phyloP scores from a whole-genome alignment of 352 stramenopile genomes.

The Globisporangium cederbergense region DNA sequence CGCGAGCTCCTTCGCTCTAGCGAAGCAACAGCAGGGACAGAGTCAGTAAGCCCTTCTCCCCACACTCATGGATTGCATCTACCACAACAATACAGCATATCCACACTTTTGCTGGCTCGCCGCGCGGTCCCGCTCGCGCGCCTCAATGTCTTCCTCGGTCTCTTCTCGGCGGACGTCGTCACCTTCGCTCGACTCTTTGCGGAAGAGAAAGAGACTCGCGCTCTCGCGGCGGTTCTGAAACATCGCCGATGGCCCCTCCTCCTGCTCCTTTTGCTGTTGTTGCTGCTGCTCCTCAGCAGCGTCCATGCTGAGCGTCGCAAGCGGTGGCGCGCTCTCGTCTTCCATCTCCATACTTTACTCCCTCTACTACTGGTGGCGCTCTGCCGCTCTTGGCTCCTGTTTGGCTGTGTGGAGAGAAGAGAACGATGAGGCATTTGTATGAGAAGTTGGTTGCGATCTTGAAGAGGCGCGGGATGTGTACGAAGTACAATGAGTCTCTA shows the following conservation, averaged over 20 bases:
- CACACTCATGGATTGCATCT: background rate
- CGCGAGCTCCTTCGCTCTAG: conserved; percentile 44
- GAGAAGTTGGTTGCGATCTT: conserved; percentile 1
- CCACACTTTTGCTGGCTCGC: conserved; percentile 49
- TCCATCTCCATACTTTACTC: background rate
- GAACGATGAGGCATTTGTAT: background rate
- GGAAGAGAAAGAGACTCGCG: conserved; percentile 49
- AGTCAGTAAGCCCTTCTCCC: background rate
- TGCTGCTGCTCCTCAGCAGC: background rate
- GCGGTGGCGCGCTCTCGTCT: background rate
- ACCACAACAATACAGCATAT: too few relatives aligned
- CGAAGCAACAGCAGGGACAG: background rate
- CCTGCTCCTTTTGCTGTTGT: too few relatives aligned
- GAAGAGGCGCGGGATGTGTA: background rate
- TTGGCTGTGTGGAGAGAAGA: background rate
- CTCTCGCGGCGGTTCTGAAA: conserved; percentile 31
- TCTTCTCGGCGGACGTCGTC: conserved; percentile 29
- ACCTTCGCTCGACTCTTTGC: conserved; percentile 27
- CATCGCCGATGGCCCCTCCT: background rate
- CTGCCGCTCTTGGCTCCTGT: background rate
- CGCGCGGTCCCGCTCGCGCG: conserved; percentile 32
- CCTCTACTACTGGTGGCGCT: background rate
- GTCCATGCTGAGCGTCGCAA: background rate
- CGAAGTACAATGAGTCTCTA: background rate
- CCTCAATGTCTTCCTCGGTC: conserved; percentile 33